Conservation (phyloP, 441 rosid species). For the Croton laevigatus region DNA sequence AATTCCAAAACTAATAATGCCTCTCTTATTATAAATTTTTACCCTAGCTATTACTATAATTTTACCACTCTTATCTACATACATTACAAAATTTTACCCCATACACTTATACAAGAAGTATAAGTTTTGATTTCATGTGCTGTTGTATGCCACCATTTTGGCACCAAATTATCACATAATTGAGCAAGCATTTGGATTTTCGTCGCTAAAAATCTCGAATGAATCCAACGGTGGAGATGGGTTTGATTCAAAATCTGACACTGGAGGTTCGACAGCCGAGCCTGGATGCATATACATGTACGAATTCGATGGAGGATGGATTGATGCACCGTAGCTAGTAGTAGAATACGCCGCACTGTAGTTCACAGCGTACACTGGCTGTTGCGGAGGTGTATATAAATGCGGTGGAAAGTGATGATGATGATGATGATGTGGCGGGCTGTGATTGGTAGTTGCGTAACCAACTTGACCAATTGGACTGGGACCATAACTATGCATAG, state of each 20-base stretch:
- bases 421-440: slow-evolving; percentile 42
- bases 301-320: slow-evolving; percentile 38
- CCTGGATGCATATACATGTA: slow-evolving; percentile 48
- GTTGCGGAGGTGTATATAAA: slow-evolving; percentile 37
- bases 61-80: slow-evolving; percentile 7
- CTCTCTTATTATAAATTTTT: background rate
- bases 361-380: slow-evolving; percentile 46
- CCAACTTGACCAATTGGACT: slow-evolving; percentile 3
- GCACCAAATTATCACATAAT: slow-evolving; percentile 49
- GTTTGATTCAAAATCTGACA: slow-evolving; percentile 36
- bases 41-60: background rate
- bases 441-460: slow-evolving; percentile 32
- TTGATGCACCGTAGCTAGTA: slow-evolving; percentile 35
- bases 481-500: slow-evolving; percentile 12
- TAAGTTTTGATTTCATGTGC: slow-evolving; percentile 12
- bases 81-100: slow-evolving; percentile 12
- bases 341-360: slow-evolving; percentile 41
- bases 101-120: slow-evolving; percentile 27
- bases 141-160: background rate
- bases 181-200: slow-evolving; percentile 85
- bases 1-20: background rate
- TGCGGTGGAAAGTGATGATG: slow-evolving; percentile 38
- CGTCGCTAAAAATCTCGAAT: slow-evolving; percentile 79
- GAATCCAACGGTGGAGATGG: slow-evolving; percentile 51
- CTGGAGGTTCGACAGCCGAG: slow-evolving; percentile 31